Evolutionary conservation across 2,329 filamentous ascomycete genomes (phyloP), one percentile per base, ranked within the genome.

Genomic region (Fusarium sp.): DNA sequence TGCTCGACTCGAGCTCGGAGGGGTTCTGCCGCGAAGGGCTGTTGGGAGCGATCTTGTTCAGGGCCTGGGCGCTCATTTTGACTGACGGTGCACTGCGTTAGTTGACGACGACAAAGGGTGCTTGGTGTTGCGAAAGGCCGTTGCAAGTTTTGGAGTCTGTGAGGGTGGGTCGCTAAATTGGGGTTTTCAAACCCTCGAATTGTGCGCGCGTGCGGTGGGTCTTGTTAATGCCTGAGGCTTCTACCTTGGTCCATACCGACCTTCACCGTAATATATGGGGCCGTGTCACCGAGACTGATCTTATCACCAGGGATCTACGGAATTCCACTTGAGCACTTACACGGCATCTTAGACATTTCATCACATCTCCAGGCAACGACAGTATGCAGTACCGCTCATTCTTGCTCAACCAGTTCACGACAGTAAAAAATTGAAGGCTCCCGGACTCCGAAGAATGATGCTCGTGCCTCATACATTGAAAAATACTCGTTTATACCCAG

Each of bases 1-100:
- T 97, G 91, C 89, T 94, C 87, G 91, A 92, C 94, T 99, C 97
- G 82, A 98, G 93, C 93, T 99, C 97, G 81, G 95, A 97, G 81
- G 97, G 97, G 89, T 93, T 97, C 87, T 94, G 91, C 91, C 95
- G 92, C 88, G 96, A 98, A 81, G 96, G 93, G 93, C 94, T 97
- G 93, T 97, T 98, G 86, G 92, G 87, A 85, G 95, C 95, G 88
- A 98, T 98, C 95, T 98, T 98, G 94, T 98, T 98, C 85, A 97
- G 88, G 85, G 94, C 90, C 87, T 94, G 86, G 83, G 84, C 83
- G 85, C 85, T 88, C 90, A 92, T 92, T 83, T 84, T 91, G 88
- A 86, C 87, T 50, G 83, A 84, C 77, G 48, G 77, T 84, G 77
- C 80, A 79, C 80, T 79, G 80, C 77, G 79, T 74, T 54, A 29